Evolutionary conservation across 2,329 filamentous ascomycete genomes (phyloP).

Genomic region (Aspergillus oerlinghausenensis): DNA sequence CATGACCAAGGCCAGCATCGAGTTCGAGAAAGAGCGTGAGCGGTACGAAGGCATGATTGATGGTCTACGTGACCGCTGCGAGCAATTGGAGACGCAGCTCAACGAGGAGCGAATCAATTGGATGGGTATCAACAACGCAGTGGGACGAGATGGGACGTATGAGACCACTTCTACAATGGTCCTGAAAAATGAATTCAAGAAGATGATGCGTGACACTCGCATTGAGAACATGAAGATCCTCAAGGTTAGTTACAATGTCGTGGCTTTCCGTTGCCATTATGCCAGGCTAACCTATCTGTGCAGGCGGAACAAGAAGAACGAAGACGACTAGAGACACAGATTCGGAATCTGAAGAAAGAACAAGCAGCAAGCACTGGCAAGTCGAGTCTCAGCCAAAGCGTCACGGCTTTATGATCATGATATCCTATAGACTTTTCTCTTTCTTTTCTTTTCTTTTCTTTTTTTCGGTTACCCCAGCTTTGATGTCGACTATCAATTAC

Average conservation of each 20-base stretch:
- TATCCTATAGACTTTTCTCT: constrained; percentile 9
- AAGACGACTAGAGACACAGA: constrained; percentile 59
- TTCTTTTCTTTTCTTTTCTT: constrained; percentile 1
- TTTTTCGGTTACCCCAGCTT: constrained; percentile 6
- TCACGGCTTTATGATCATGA: constrained; percentile 34
- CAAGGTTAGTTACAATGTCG: constrained; percentile 49
- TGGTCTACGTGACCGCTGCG: constrained; percentile 58
- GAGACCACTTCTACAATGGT: constrained; percentile 65
- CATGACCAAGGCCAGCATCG: constrained; percentile 65
- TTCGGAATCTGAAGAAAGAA: constrained; percentile 49
- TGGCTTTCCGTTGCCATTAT: background rate
- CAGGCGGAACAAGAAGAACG: constrained; percentile 70
- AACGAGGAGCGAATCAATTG: constrained; percentile 64
- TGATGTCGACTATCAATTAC: constrained; percentile 1
- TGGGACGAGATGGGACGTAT: constrained; percentile 32
- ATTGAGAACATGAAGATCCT: constrained; percentile 61
- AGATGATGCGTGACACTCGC: constrained; percentile 72
- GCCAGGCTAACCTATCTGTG: constrained; percentile 15
- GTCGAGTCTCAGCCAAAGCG: constrained; percentile 28
- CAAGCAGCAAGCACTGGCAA: constrained; percentile 30
- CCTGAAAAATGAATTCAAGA: constrained; percentile 70
- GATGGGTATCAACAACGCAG: constrained; percentile 57
- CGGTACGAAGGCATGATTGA: constrained; percentile 61
- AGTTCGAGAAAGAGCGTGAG: constrained; percentile 67
- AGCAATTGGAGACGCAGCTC: constrained; percentile 59